These are phyloP conservation scores for Trypanosoma brucei DNA, from an alignment of 208 protist species.

Conservation along the genomic window DNA sequence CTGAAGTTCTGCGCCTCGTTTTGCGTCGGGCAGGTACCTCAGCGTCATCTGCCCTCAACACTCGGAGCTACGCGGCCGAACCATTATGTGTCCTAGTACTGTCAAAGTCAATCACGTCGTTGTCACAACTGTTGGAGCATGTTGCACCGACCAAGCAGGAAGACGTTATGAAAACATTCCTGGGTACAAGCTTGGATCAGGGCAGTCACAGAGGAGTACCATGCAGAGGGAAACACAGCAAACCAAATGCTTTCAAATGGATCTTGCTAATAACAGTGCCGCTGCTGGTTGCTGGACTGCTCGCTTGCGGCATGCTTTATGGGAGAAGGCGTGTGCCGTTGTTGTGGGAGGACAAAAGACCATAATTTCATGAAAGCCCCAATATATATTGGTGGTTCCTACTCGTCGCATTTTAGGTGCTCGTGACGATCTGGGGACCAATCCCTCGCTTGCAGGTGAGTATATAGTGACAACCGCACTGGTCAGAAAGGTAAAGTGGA, in stretches of 20 bases:
- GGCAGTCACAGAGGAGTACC: not conserved
- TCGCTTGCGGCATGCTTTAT: not conserved
- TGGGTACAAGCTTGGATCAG: not conserved
- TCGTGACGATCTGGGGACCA: no score
- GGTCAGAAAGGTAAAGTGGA: no score
- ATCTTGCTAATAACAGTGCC: not conserved
- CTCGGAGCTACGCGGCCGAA: constrained; percentile 12
- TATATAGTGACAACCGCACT: no score
- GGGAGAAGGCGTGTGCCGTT: not conserved
- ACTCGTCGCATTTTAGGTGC: no score
- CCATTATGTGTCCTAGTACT: constrained; percentile 24
- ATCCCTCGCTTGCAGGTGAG: no score
- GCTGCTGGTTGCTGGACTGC: not conserved
- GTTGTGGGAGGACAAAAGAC: not conserved
- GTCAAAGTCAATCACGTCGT: constrained; percentile 5
- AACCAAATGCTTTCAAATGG: not conserved
- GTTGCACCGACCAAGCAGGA: not conserved
- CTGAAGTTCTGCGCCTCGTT: not conserved
- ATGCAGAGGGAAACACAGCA: not conserved
- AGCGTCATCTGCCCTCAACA: constrained; percentile 3
- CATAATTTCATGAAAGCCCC: no score
- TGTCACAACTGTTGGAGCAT: constrained; percentile 10
- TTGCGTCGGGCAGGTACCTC: not conserved
- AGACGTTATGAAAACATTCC: constrained; percentile 1
- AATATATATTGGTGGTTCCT: no score